Evolutionary conservation across 331 rosid species (phyloP), one percentile per base, ranked within the genome.

Genomic region (Malus hybrid): DNA sequence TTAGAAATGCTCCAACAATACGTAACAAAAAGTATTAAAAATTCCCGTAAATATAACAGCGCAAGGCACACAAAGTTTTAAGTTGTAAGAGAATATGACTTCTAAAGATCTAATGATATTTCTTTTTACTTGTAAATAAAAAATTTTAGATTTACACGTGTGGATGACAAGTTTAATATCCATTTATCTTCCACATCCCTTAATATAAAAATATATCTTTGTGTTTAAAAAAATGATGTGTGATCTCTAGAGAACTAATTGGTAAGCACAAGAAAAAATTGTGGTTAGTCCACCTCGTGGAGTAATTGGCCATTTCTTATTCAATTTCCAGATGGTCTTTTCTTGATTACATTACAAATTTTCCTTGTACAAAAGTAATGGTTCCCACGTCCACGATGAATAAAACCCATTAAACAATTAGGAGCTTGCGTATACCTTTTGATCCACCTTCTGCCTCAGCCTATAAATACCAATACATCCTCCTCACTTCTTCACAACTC

Each of bases 101-200:
- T 36, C 0, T 36, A 36, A 36, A 36, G 1, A 0, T 0, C 10
- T 36, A 8, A 0, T 7, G 3, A 0, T 36, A 36, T 36, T 36
- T 36, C 3, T 7, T 36, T 36, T 36, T 36, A 36, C 10, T 36
- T 36, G 10, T 36, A 36, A 7, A 36, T 36, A 36, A 36, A 8
- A 36, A 36, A 0, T 0, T 7, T 7, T 36, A 7, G 3, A 0
- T 34, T 7, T 2, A 34, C 2, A 34, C 9, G 39, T 7, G 10
- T 34, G 10, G 3, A 36, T 36, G 42, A 36, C 3, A 36, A 36
- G 10, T 8, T 36, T 7, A 36, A 36, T 36, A 36, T 2, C 3
- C 0, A 36, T 36, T 36, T 36, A 7, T 36, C 0, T 36, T 36
- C 3, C 42, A 0, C 42, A 36, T 0, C 10, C 3, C 42, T 7